Evolutionary conservation across 73 alveolate genomes (phyloP), one percentile per base, ranked within the genome.

Genomic region (Halteria grandinella): DNA sequence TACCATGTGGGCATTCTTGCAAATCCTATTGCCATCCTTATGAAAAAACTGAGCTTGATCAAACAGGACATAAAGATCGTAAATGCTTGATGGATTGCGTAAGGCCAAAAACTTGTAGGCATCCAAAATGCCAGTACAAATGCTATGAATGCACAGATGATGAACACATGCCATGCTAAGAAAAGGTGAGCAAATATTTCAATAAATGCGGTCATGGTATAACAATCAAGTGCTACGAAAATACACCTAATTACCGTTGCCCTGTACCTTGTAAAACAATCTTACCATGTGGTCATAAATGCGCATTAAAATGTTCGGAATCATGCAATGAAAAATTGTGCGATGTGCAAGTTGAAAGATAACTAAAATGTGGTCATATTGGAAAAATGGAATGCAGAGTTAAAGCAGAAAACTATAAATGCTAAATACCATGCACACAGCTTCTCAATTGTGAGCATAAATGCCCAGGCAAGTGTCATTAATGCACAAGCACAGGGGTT

Each of bases 381-480:
- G 32, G 23, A 2, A 10, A 59, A 24, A 59, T 59, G 2, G 37
- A 25, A 3, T 59, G 76, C 32, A 14, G 27, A 31, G 20, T 4
- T 2, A 5, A 11, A 2, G 39, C 55, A 23, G 44, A 41, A 69
- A 64, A 88, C 36, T 45, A 69, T 23, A 34, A 49, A 59, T 88
- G 95, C 50, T 21, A 7, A 52, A 66, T 80, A 36, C 34, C 34
- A 29, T 88, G 95, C 64, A 75, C 60, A 18, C 34, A n/a, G 0
- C 39, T 17, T 24, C 63, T 83, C 18, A 69, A 75, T 23, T 88
- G 95, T 87, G 93, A 91, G 14, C 95, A 90, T 81, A n/a, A 50
- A 31, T 90, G 97, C 64, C 41, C 31, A 12, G 81, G 85, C 20
- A 87, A 87, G 28, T 90, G 97, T 51, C 87, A 88, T 40, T 71